Evolutionary conservation across 768 basidiomycete genomes (phyloP).

Genomic region (Leccinum longicurvipes): DNA sequence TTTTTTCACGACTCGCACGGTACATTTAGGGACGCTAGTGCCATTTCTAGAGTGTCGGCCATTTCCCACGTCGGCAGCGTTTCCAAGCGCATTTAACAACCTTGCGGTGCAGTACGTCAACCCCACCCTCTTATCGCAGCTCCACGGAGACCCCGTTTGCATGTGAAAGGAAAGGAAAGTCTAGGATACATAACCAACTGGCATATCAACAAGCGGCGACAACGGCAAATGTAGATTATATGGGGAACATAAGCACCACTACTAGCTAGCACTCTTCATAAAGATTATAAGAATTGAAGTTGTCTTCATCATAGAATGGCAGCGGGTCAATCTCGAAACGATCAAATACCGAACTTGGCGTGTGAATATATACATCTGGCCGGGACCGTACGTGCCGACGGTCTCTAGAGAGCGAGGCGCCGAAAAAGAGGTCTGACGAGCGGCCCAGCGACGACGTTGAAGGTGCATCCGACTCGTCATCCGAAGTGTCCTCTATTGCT

Average conservation of each 20-base stretch:
- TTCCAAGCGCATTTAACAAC: constrained; percentile 67
- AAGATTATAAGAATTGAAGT: constrained; percentile 45
- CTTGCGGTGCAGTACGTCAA: constrained; percentile 54
- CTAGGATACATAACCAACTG: constrained; percentile 30
- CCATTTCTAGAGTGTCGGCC: constrained; percentile 45
- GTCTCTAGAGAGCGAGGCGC: constrained; percentile 48
- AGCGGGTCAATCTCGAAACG: constrained; percentile 69
- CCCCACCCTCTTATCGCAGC: constrained; percentile 14
- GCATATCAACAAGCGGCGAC: constrained; percentile 26
- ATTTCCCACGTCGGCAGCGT: constrained; percentile 47
- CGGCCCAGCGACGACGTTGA: constrained; percentile 59
- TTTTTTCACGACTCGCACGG: constrained; percentile 6
- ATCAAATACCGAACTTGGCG: constrained; percentile 57
- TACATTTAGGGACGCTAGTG: constrained; percentile 34
- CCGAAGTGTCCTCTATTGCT: constrained; percentile 80
- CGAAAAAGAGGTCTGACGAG: constrained; percentile 55
- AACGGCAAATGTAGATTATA: constrained; percentile 25
- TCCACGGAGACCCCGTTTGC: not conserved
- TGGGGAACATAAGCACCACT: constrained; percentile 23
- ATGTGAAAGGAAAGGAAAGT: constrained; percentile 1
- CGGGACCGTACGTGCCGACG: constrained; percentile 46
- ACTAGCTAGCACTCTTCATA: constrained; percentile 74
- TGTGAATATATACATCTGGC: constrained; percentile 61
- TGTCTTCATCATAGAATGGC: constrained; percentile 58
- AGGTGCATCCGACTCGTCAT: constrained; percentile 76